Conservation (phyloP, 2,329 filamentous ascomycete species). For the Magnaporthiopsis incrustans region DNA sequence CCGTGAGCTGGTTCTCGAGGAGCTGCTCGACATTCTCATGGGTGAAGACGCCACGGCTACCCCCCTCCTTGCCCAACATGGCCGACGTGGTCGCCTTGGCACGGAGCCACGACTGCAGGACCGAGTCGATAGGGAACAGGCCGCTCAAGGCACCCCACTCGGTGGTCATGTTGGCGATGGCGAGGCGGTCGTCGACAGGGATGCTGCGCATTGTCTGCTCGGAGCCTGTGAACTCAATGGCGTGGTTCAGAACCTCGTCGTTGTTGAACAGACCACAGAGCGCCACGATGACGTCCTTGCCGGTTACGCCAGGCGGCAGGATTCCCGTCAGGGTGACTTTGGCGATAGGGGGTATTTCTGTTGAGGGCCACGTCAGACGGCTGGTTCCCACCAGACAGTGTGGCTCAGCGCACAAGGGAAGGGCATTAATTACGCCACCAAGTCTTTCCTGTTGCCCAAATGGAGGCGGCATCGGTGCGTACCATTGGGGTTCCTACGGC, state of each 20-base stretch:
- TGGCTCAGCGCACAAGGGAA: not conserved
- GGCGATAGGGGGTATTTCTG: slow-evolving; percentile 71
- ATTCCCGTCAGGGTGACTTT: slow-evolving; percentile 70
- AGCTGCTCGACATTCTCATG: slow-evolving; percentile 69
- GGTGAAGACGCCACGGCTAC: slow-evolving; percentile 48
- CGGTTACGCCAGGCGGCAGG: slow-evolving; percentile 72
- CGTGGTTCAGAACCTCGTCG: slow-evolving; percentile 84
- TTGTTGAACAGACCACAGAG: slow-evolving; percentile 80
- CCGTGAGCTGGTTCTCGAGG: slow-evolving; percentile 54
- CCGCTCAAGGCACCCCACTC: slow-evolving; percentile 65
- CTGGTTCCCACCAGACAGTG: not conserved
- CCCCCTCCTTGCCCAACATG: slow-evolving; percentile 43
- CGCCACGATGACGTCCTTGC: slow-evolving; percentile 90
- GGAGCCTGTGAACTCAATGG: slow-evolving; percentile 78
- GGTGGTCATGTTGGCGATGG: slow-evolving; percentile 69
- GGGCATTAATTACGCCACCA: slow-evolving; percentile 55
- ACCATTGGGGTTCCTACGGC: slow-evolving; percentile 67
- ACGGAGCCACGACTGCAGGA: slow-evolving; percentile 66
- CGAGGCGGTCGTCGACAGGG: slow-evolving; percentile 60
- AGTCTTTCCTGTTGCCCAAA: slow-evolving; percentile 75
- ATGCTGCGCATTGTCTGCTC: slow-evolving; percentile 65
- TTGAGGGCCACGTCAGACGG: not conserved
- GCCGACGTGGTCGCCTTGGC: slow-evolving; percentile 66
- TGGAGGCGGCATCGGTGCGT: slow-evolving; percentile 75
- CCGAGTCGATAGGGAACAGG: slow-evolving; percentile 71